Conservation (phyloP, 2,329 filamentous ascomycete species). For the Colletotrichum siamense region DNA sequence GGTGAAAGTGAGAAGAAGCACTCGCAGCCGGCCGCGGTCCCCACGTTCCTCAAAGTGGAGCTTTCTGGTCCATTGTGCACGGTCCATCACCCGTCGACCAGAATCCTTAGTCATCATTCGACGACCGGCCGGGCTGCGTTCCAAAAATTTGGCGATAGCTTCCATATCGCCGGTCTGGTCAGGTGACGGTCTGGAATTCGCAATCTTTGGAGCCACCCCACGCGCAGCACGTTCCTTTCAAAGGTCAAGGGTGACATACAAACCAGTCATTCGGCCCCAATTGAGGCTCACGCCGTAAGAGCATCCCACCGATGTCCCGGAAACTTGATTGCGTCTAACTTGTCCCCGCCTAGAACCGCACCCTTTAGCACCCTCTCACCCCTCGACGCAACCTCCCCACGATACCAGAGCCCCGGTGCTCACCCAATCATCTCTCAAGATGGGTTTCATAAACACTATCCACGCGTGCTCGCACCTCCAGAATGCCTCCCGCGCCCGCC, state of each 20-base stretch:
- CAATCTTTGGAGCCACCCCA: neutral
- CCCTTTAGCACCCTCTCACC: neutral
- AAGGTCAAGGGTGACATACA: neutral
- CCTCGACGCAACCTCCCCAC: neutral
- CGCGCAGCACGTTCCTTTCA: neutral
- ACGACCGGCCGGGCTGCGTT: neutral
- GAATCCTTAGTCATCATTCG: constrained; percentile 14
- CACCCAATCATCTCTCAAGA: neutral
- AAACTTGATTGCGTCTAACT: neutral
- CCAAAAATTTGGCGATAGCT: constrained; percentile 24
- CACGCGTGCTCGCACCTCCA: constrained; percentile 90
- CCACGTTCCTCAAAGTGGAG: neutral
- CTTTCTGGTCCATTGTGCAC: neutral
- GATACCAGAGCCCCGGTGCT: constrained; percentile 4
- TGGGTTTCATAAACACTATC: constrained; percentile 69
- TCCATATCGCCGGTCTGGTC: neutral
- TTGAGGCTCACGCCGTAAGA: neutral
- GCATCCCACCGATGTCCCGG: neutral
- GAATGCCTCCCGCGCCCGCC: constrained; percentile 83
- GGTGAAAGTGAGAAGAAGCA: neutral
- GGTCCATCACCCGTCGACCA: neutral
- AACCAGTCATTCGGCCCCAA: neutral
- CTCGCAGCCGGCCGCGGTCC: neutral
- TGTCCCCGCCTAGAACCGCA: neutral
- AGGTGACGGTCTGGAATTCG: constrained; percentile 3